Evolutionary conservation across 2,329 filamentous ascomycete species (phyloP).

Genomic region (Cordyceps cateniannulata): DNA sequence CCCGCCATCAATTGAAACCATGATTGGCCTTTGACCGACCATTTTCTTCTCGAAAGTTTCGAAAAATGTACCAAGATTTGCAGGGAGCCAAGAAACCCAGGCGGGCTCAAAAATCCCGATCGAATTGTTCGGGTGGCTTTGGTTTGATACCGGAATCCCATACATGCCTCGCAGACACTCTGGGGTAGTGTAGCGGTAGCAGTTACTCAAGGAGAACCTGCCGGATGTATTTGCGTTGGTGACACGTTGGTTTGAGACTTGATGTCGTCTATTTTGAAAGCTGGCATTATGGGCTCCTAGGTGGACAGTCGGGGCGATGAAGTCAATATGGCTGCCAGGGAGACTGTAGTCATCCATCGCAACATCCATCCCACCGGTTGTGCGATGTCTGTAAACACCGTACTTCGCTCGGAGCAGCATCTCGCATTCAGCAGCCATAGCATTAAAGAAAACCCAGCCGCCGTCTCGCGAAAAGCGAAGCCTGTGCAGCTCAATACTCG

Average conservation of each 20-base stretch:
- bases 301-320: not conserved
- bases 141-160: not conserved
- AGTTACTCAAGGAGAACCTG: not conserved
- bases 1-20: not conserved
- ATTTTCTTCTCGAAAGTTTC: not conserved
- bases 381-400: not conserved
- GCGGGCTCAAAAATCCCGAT: not conserved
- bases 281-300: not conserved
- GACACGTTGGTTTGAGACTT: not conserved
- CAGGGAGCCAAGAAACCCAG: not conserved
- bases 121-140: not conserved
- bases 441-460: not conserved
- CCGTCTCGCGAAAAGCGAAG: not conserved
- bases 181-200: not conserved
- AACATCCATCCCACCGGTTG: not conserved
- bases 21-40: not conserved
- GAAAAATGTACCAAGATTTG: not conserved
- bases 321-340: not conserved
- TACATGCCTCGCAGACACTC: not conserved
- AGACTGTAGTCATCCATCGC: not conserved
- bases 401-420: not conserved
- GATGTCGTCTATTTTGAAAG: not conserved
- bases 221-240: not conserved
- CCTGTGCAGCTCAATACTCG: not conserved
- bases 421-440: not conserved